Base-by-base conservation (phyloP, 225 moss, liverwort and hornwort genomes). In the Physcomitrellopsis africana region DNA sequence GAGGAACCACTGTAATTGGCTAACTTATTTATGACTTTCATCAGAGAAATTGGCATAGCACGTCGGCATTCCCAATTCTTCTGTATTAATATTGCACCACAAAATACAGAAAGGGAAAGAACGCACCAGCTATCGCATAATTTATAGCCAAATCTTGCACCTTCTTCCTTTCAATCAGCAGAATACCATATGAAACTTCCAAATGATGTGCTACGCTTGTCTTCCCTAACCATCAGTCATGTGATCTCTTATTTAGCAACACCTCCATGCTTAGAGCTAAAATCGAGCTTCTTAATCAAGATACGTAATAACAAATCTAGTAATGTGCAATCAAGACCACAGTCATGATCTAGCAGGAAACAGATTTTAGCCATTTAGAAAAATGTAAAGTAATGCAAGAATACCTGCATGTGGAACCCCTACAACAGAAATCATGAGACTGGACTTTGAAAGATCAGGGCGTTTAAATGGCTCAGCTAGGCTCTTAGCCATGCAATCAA, bases 401-500 rank as follows among this genome's bases (percentile, higher is more conserved):
- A 26, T 61, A 90, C 96, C 96, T 85, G 85, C 63, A 86, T 76
- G 81, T 22, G 92, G 68, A 29, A 86, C 44, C 13, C 94, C 96
- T 12, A 92, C 85, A 66, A 96, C 75, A 65, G 92, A 94, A 63
- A 96, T 48, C 76, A 85, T 87, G 4, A 94, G 89, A 37, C 53
- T 83, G 10, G 77, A 91, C 51, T 83, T 88, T 10, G 89, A 79
- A 17, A 96, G 69, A 42, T 96, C 56, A 3, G 89, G 91, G 13
- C 57, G 74, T 63, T 65, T 60, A 69, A 84, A 84, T 41, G 89
- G 88, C 66, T 81, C 3, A 10, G 23, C 68, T 14, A 89, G 72
- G 51, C 77, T 83, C 68, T 91, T 60, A 42, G 56, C 80, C 66
- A 91, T 43, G 55, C 20, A 47, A 60, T 79, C 72, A 61, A 92